These are phyloP conservation scores for Candida ortonii DNA, from an alignment of 805 yeast species.

Conservation along the genomic window DNA sequence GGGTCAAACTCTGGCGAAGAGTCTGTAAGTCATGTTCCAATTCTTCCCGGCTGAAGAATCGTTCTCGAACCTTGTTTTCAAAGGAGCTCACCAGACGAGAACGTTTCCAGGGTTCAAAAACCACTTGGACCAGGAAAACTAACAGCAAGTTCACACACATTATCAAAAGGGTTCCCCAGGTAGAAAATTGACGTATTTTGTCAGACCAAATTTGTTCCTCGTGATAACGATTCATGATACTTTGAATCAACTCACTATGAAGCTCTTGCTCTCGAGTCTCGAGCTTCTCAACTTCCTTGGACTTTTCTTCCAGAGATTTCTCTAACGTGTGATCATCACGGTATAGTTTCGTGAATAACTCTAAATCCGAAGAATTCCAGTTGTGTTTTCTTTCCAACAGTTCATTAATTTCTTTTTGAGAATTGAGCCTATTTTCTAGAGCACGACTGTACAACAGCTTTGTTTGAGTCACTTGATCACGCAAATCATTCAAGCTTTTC, in stretches of 20 bases:
- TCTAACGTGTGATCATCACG: conserved; percentile 77
- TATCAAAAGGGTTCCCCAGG: conserved; percentile 92
- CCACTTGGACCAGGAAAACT: conserved; percentile 76
- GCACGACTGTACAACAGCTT: conserved; percentile 59
- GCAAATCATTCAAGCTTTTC: conserved; percentile 43
- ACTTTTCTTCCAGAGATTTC: conserved; percentile 51
- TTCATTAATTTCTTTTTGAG: conserved; percentile 86
- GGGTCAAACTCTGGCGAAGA: conserved; percentile 18
- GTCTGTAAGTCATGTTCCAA: conserved; percentile 16
- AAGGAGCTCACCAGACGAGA: conserved; percentile 75
- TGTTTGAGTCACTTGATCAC: conserved; percentile 44
- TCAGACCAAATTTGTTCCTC: conserved; percentile 99
- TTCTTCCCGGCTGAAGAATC: conserved; percentile 37
- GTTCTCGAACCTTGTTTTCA: conserved; percentile 69
- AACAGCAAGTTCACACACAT: conserved; percentile 83
- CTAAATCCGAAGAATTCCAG: conserved; percentile 80
- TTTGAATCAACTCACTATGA: conserved; percentile 65
- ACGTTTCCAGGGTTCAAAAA: conserved; percentile 95
- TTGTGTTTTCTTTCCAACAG: conserved; percentile 76
- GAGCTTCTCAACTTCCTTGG: conserved; percentile 44
- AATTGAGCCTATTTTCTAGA: conserved; percentile 56
- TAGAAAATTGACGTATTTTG: conserved; percentile 87
- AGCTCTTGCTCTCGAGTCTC: conserved; percentile 67
- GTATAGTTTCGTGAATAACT: conserved; percentile 77
- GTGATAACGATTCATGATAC: conserved; percentile 84